Conservation (phyloP, 1,284 basidiomycete species). For the Sphaerobolus stellatus region DNA sequence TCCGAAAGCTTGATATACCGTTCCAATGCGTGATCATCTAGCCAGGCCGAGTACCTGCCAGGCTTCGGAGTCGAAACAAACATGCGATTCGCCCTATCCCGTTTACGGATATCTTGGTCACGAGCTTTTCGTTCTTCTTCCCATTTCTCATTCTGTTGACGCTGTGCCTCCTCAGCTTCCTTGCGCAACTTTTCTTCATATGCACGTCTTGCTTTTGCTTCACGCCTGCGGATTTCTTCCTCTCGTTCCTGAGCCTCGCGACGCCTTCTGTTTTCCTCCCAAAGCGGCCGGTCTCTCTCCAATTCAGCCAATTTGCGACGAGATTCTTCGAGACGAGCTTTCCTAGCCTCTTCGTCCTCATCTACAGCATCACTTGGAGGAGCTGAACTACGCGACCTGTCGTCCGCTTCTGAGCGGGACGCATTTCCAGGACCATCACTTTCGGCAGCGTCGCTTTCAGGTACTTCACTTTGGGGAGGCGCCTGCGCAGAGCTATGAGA, state of each 20-base stretch:
- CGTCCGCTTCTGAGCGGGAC: background rate
- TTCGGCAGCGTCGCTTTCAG: background rate
- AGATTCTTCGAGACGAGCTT: conserved; percentile 59
- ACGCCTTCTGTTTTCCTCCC: conserved; percentile 51
- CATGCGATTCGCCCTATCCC: conserved; percentile 33
- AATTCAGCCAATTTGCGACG: conserved; percentile 66
- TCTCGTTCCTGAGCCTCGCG: conserved; percentile 27
- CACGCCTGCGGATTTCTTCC: conserved; percentile 1
- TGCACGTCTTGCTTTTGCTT: background rate
- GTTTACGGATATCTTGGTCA: conserved; percentile 33
- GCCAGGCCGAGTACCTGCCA: conserved; percentile 53
- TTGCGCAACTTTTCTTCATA: conserved; percentile 1
- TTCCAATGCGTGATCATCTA: conserved; percentile 58
- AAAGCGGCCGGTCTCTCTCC: conserved; percentile 61
- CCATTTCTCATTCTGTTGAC: conserved; percentile 35
- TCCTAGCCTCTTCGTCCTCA: conserved; percentile 20
- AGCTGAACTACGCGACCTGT: background rate
- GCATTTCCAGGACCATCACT: background rate
- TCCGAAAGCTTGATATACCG: conserved; percentile 57
- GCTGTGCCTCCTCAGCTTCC: conserved; percentile 35
- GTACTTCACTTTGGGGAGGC: no score
- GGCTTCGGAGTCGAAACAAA: conserved; percentile 18
- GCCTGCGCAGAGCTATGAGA: no score
- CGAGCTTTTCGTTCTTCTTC: conserved; percentile 28
- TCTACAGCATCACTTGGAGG: conserved; percentile 5